These are phyloP conservation scores for Alternaria brassicicola DNA, from an alignment of 2,329 filamentous ascomycete species.

Conservation along the genomic window DNA sequence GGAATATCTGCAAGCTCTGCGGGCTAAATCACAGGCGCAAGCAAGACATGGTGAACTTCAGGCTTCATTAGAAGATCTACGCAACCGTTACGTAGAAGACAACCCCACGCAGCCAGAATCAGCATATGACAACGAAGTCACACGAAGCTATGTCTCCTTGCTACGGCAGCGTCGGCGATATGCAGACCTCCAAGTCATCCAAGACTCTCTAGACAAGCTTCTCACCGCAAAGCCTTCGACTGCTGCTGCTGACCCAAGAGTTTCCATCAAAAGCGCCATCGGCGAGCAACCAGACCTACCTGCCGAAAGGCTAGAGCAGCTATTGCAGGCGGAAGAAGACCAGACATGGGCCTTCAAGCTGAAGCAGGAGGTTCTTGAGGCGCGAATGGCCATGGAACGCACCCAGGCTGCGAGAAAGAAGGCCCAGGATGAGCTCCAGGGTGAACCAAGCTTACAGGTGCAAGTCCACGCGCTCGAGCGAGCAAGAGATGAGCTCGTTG, in stretches of 20 bases:
- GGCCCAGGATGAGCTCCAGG: slow-evolving; percentile 13
- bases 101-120: slow-evolving; percentile 38
- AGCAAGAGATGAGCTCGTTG: slow-evolving; percentile 57
- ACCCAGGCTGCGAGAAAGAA: slow-evolving; percentile 31
- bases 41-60: slow-evolving; percentile 46
- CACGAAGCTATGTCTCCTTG: slow-evolving; percentile 51
- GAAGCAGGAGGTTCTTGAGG: slow-evolving; percentile 49
- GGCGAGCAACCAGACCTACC: slow-evolving; percentile 48
- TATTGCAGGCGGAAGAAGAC: slow-evolving; percentile 27
- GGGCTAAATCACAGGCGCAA: slow-evolving; percentile 51
- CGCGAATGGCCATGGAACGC: slow-evolving; percentile 42
- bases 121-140: slow-evolving; percentile 37
- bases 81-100: slow-evolving; percentile 30
- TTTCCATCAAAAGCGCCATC: slow-evolving; percentile 35
- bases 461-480: slow-evolving; percentile 51
- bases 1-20: slow-evolving; percentile 55
- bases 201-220: slow-evolving; percentile 51
- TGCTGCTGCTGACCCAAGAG: slow-evolving; percentile 32
- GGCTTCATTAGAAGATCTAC: slow-evolving; percentile 40
- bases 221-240: slow-evolving; percentile 45
- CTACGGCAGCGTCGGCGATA: slow-evolving; percentile 55
- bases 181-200: slow-evolving; percentile 55
- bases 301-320: slow-evolving; percentile 37
- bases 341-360: slow-evolving; percentile 41
- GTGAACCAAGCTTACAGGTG: slow-evolving; percentile 23